These are phyloP conservation scores for Monilinia vaccinii-corymbosi DNA, from an alignment of 2,329 filamentous ascomycete genomes.

Conservation along the genomic window DNA sequence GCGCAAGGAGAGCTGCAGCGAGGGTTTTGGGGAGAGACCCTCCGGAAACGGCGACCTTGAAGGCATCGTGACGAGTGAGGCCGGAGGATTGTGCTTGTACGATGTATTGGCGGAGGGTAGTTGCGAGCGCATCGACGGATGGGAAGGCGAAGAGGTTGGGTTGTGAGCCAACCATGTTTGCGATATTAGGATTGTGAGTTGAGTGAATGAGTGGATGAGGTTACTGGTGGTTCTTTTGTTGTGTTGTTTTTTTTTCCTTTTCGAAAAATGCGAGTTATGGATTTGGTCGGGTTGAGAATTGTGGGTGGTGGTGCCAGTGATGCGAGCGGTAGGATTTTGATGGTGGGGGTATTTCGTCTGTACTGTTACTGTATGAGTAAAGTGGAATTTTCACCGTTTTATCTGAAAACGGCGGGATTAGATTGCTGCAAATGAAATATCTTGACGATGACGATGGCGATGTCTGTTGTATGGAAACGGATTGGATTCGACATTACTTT, in stretches of 20 bases:
- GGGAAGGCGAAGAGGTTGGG: constrained; percentile 75
- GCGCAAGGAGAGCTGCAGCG: constrained; percentile 67
- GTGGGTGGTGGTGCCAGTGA: no score
- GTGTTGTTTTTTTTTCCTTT: neutral
- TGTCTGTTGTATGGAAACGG: no score
- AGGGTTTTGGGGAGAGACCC: constrained; percentile 87
- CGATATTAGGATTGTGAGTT: neutral
- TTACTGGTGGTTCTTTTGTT: neutral
- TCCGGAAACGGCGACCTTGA: constrained; percentile 89
- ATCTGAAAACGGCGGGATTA: neutral
- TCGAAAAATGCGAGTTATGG: neutral
- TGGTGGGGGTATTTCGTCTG: constrained; percentile 1
- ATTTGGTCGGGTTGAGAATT: neutral
- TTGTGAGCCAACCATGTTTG: constrained; percentile 24
- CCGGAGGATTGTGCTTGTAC: constrained; percentile 74
- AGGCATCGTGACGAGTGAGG: constrained; percentile 68
- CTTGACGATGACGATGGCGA: no score
- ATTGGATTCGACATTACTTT: neutral
- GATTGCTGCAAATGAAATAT: no score
- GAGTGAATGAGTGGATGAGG: neutral
- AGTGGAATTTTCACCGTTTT: neutral
- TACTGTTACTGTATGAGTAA: neutral
- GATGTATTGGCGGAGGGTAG: constrained; percentile 72
- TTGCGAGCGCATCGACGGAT: constrained; percentile 58
- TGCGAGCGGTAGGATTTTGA: neutral